Base-by-base conservation (phyloP, 768 basidiomycete species). In the Pleurotus pulmonarius region DNA sequence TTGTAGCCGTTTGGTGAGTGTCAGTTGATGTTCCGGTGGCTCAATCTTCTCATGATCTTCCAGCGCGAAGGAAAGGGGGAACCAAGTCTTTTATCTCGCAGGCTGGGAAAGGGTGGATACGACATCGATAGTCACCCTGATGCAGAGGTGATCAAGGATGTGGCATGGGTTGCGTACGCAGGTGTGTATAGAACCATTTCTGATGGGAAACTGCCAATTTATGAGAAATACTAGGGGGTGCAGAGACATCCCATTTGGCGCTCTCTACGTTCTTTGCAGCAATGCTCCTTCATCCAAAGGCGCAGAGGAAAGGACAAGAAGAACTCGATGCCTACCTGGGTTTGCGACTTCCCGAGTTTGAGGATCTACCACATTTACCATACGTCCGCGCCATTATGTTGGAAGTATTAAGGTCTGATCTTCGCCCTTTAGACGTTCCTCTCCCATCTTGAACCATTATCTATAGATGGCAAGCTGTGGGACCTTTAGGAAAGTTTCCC, bases 241-340 rank as follows among this genome's bases (percentile, higher is more conserved):
- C 25, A 20, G 24, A 7, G 70, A 49, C 15, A 15, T 16, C 8
- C 25, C 5, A 2, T 16, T 53, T n/a, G 7, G 60, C 64, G 3
- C 62, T 69, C 11, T 64, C 62, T 18, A 58, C 57, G 9, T 74
- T 78, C 56, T 56, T 78, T 40, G 66, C 73, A 5, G 73, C 70
- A 1, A 75, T 79, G 73, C 60, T 72, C 1, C 63, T 64, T n/a
- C 62, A 73, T 59, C 80, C 79, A 0, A 73, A 74, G 1, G 69
- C 60, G n/a, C 77, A 73, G 61, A 68, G 66, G 45, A 71, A 64
- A 56, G 80, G 75, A 6, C 75, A 75, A 44, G 69, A 65, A 48
- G 80, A 80, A 66, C 62, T 81, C 26, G 77, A 79, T 57, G 67
- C 74, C 9, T 25, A 77, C 41, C 75, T 77, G 45, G 57, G 61